Percentiles rank a stretch among this genome's conserved stretches.
Evolutionary conservation across 148 eudicot genomes (phyloP).

Genomic region (Persicaria maculosa): DNA sequence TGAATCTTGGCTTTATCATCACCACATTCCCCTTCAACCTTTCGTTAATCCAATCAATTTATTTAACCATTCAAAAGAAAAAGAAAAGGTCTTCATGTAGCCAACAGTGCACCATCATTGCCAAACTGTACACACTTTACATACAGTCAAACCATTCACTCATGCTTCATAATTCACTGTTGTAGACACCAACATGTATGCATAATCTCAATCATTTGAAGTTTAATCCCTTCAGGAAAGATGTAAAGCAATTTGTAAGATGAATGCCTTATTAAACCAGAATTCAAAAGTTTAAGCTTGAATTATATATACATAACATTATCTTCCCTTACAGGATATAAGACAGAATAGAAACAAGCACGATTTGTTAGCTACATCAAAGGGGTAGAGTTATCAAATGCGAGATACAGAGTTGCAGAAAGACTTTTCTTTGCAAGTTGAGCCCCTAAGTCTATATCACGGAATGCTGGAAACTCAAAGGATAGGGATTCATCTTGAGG

Average conservation of each 20-base stretch:
- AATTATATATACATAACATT: no score
- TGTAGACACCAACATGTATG: background rate
- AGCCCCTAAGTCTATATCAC: no score
- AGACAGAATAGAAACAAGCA: background rate
- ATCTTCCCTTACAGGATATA: background rate
- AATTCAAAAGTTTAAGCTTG: no score
- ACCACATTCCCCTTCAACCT: background rate
- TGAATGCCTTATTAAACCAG: no score
- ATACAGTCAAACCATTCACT: background rate
- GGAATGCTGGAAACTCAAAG: no score
- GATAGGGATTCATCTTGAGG: no score
- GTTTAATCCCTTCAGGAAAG: background rate
- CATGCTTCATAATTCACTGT: background rate
- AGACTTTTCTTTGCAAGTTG: no score
- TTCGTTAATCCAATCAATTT: conserved; percentile 3
- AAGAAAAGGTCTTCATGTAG: background rate
- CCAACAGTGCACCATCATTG: conserved; percentile 7
- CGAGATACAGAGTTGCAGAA: no score
- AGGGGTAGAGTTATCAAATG: no score
- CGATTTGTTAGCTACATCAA: no score
- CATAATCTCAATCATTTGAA: background rate
- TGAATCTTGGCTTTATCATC: background rate
- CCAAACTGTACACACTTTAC: background rate
- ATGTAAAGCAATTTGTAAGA: no score
- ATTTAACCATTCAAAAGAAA: background rate